Conservation (phyloP, 106 monocot genomes). For the Apostasia shenzhenica region DNA sequence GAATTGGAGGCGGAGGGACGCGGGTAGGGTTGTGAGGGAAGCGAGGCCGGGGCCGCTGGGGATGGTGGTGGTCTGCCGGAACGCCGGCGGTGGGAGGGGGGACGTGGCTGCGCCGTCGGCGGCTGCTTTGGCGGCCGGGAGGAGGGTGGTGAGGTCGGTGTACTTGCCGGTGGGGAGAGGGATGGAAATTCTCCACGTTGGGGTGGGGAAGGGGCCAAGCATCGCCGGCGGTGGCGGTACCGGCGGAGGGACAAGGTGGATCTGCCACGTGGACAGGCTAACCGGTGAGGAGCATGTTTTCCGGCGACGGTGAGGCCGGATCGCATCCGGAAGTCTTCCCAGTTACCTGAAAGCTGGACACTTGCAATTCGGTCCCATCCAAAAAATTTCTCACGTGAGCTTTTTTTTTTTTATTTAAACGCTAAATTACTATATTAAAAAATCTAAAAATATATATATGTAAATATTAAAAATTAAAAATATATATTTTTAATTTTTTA, state of each 20-base stretch:
- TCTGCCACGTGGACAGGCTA: constrained; percentile 46
- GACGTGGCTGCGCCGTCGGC: constrained; percentile 2
- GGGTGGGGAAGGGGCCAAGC: constrained; percentile 65
- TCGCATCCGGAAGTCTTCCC: background rate
- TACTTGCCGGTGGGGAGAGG: constrained; percentile 62
- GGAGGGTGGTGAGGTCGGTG: constrained; percentile 62
- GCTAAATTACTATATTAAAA: too few relatives aligned
- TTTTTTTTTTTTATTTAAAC: too few relatives aligned
- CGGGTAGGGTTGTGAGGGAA: constrained; percentile 27
- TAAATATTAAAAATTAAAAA: too few relatives aligned
- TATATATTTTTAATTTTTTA: too few relatives aligned
- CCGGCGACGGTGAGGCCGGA: constrained; percentile 9
- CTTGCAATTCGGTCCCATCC: too few relatives aligned
- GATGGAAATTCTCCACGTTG: constrained; percentile 78
- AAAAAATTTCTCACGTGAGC: too few relatives aligned
- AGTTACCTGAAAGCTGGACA: too few relatives aligned
- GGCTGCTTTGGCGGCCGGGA: constrained; percentile 19
- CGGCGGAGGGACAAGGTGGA: constrained; percentile 35
- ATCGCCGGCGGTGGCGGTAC: constrained; percentile 7
- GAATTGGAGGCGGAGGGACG: constrained; percentile 51
- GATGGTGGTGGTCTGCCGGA: constrained; percentile 63
- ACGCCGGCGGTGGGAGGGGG: constrained; percentile 6
- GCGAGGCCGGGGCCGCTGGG: constrained; percentile 55
- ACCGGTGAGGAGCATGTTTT: constrained; percentile 81
- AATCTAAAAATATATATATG: too few relatives aligned